Base-by-base conservation (phyloP, 257 asterid species). In the Solanum clarkiae region DNA sequence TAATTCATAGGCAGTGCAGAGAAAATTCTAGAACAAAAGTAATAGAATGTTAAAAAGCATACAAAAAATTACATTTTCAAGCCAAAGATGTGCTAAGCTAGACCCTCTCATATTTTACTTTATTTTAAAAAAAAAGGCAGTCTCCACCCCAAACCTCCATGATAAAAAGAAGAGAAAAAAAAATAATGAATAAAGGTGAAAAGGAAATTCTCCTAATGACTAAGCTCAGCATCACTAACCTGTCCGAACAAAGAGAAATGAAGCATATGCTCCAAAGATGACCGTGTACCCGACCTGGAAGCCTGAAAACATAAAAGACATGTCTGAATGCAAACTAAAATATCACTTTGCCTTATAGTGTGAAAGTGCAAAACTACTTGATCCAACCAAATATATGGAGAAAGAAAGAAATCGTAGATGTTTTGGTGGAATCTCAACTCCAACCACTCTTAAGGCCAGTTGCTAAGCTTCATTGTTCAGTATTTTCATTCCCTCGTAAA, bases 201-300 rank as follows among this genome's bases (percentile, higher is more conserved):
- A 63, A 18, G 45, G 9, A 49, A 4, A 12, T 72, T 74, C 56
- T 75, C 59, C 81, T 47, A 47, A 75, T 49, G 81, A 12, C 6
- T 75, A 75, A 77, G 10, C 55, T 14, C 14, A 20, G 69, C 79
- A 89, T 80, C 54, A 57, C 94, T 26, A 82, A 94, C 99, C 99
- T 68, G 98, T 97, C 63, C 98, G 99, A 83, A 93, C 88, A 85
- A 94, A 90, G 86, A 97, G 93, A 92, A 95, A 97, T 17, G 98
- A 94, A 0, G 98, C 98, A 87, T 93, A 97, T 17, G 95, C 93
- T 87, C 99, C 98, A 85, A 97, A 95, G 84, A 97, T 87, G 86
- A 95, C 94, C 54, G 98, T 97, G 92, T 97, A 97, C 84, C 95
- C 96, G 60, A 95, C 92, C 92, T 97, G 99, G 92, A 95, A 91